Evolutionary conservation across 352 stramenopile genomes (phyloP).

Genomic region (Phytophthora pluvialis): DNA sequence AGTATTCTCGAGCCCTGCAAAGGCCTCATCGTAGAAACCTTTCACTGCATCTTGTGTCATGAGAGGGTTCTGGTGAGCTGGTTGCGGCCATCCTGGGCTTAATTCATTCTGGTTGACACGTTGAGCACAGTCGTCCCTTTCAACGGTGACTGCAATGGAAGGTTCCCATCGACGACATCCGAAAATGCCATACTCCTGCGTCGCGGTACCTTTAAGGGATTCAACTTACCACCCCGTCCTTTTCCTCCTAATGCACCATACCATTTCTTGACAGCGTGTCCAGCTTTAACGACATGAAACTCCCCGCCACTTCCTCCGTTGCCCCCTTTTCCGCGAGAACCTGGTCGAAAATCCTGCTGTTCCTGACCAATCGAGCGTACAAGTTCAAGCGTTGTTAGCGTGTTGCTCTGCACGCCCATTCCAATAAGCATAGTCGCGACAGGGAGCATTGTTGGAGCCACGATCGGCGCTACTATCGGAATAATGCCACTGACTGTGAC

Average conservation of each 20-base stretch:
- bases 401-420: slow-evolving; percentile 4
- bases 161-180: slow-evolving; percentile 4
- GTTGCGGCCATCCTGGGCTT: no score
- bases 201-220: neutral
- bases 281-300: slow-evolving; percentile 4
- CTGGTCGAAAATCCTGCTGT: neutral
- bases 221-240: neutral
- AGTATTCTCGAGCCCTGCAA: no score
- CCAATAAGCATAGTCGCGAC: slow-evolving; percentile 4
- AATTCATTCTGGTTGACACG: no score
- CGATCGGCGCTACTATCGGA: slow-evolving; percentile 1
- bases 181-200: slow-evolving; percentile 7
- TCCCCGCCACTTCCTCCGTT: neutral
- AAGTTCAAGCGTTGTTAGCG: neutral
- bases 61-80: no score
- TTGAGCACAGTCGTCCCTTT: neutral
- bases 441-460: slow-evolving; percentile 8
- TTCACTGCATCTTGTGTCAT: no score
- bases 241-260: neutral
- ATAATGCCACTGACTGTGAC: slow-evolving; percentile 3
- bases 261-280: neutral
- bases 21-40: no score
- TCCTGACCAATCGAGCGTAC: neutral
- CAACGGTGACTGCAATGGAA: neutral
- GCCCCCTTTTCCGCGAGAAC: neutral